These are phyloP conservation scores for Macroventuria anomochaeta DNA, from an alignment of 2,329 filamentous ascomycete genomes.

Conservation along the genomic window DNA sequence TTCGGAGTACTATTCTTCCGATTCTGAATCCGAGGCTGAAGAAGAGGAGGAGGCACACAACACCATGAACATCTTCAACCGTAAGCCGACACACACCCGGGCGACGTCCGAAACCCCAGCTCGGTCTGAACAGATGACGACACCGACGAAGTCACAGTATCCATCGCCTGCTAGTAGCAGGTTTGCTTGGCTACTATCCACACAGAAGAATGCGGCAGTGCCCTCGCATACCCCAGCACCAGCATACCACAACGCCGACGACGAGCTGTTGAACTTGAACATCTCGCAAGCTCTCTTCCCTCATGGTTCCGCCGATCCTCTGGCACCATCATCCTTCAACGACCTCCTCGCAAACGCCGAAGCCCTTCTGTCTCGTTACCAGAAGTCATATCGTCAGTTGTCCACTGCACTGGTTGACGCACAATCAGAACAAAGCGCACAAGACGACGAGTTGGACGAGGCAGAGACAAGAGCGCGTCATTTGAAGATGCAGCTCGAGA, in stretches of 20 bases:
- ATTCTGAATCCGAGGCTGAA: constrained; percentile 22
- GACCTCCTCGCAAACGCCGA: constrained; percentile 64
- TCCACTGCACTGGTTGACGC: constrained; percentile 55
- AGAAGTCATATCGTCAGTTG: constrained; percentile 60
- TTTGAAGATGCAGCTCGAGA: constrained; percentile 66
- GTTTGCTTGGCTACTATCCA: constrained; percentile 47
- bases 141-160: constrained; percentile 29
- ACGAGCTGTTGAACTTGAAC: constrained; percentile 63
- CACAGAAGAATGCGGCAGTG: constrained; percentile 42
- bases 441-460: constrained; percentile 67
- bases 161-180: constrained; percentile 39
- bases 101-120: constrained; percentile 30
- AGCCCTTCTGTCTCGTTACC: constrained; percentile 60
- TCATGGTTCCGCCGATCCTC: constrained; percentile 55
- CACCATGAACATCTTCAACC: constrained; percentile 46
- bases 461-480: constrained; percentile 63
- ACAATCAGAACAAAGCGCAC: constrained; percentile 62
- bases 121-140: constrained; percentile 23
- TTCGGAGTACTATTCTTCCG: constrained; percentile 33
- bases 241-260: constrained; percentile 47
- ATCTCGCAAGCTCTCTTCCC: constrained; percentile 63
- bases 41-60: constrained; percentile 29
- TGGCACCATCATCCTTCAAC: constrained; percentile 62
- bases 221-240: constrained; percentile 35
- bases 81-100: constrained; percentile 36